phyloP scores from a whole-genome alignment of 345 rosid genomes.

The Xanthoceras sorbifolium region DNA sequence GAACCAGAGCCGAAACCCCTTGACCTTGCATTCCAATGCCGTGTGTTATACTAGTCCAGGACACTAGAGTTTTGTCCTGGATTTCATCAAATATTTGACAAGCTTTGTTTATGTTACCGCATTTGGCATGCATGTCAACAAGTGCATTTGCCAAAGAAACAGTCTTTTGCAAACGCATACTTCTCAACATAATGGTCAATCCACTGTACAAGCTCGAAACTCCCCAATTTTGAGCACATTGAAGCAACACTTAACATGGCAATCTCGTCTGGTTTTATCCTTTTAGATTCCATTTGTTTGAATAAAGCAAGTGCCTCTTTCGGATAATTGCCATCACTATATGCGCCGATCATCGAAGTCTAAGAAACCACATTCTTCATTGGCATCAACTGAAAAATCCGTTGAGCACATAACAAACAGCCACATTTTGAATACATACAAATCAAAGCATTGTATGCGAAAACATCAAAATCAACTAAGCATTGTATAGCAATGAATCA shows the following conservation, averaged over 20 bases:
- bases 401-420: conserved; percentile 20
- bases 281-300: conserved; percentile 34
- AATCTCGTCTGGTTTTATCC: conserved; percentile 39
- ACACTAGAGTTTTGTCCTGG: conserved; percentile 35
- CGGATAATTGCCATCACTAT: conserved; percentile 24
- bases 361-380: conserved; percentile 38
- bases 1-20: conserved; percentile 32
- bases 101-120: conserved; percentile 43
- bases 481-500: conserved; percentile 27
- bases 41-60: conserved; percentile 50
- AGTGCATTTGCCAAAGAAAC: conserved; percentile 43
- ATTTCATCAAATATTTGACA: conserved; percentile 38
- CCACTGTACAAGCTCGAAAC: conserved; percentile 38
- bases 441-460: conserved; percentile 31
- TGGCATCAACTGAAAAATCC: conserved; percentile 29
- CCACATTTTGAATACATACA: conserved; percentile 38
- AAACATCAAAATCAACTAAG: conserved; percentile 24
- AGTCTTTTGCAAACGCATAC: conserved; percentile 24
- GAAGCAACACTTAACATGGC: conserved; percentile 40
- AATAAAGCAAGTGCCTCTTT: conserved; percentile 41
- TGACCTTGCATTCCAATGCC: conserved; percentile 50
- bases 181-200: conserved; percentile 35
- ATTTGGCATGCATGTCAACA: conserved; percentile 50
- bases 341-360: conserved; percentile 40
- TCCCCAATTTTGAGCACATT: conserved; percentile 41